phyloP scores from a whole-genome alignment of 345 rosid species.

The Brassica nigra region DNA sequence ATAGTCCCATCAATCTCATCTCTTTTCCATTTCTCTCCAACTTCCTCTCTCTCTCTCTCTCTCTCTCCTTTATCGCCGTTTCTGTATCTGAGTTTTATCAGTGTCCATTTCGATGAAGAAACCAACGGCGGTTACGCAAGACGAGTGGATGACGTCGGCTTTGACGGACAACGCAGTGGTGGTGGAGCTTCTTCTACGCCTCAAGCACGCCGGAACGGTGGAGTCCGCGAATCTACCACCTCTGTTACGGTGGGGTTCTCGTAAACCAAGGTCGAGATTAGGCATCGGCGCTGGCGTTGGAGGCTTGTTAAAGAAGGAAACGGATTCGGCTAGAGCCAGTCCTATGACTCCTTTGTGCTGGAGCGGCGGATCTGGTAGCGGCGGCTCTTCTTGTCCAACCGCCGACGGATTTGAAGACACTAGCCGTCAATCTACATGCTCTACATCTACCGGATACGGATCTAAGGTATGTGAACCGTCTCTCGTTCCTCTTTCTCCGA shows the following conservation, averaged over 20 bases:
- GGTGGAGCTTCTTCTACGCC: constrained; percentile 61
- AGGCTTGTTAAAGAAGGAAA: constrained; percentile 39
- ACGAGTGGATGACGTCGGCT: constrained; percentile 71
- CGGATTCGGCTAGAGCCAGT: constrained; percentile 54
- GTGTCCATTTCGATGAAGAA: constrained; percentile 12
- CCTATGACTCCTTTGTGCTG: constrained; percentile 72
- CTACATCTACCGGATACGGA: constrained; percentile 57
- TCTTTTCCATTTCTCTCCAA: constrained; percentile 16
- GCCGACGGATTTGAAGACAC: constrained; percentile 65
- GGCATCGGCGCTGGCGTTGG: constrained; percentile 33
- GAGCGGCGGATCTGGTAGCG: constrained; percentile 57
- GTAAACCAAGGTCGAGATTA: constrained; percentile 52
- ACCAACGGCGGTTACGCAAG: constrained; percentile 39
- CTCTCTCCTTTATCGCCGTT: constrained; percentile 16
- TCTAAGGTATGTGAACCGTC: constrained; percentile 56
- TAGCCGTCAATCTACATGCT: constrained; percentile 47
- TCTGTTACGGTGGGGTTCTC: constrained; percentile 57
- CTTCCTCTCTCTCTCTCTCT: constrained; percentile 37
- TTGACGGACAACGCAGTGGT: constrained; percentile 62
- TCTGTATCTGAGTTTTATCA: constrained; percentile 12
- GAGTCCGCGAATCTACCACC: constrained; percentile 38
- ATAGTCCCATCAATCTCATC: constrained; percentile 27
- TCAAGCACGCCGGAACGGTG: constrained; percentile 43
- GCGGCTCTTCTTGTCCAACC: constrained; percentile 45
- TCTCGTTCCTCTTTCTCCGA: neutral